Evolutionary conservation across 306 rosid genomes (phyloP), one percentile per base, ranked within the genome.

Genomic region (Cucumis hystrix): DNA sequence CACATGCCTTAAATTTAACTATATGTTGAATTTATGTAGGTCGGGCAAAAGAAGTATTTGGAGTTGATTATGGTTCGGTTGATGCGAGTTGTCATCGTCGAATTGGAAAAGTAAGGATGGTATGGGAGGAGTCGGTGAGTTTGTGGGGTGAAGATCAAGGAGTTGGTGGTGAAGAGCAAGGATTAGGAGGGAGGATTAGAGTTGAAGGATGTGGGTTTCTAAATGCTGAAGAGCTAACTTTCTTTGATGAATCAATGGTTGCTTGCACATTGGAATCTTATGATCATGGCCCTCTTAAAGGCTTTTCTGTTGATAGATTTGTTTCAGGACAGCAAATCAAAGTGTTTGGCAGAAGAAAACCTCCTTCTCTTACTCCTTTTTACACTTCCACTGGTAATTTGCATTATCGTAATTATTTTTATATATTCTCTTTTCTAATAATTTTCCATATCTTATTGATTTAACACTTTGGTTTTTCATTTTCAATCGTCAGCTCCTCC

Each of bases 71-170:
- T 61, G 57, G 70, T 17, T 52, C 88, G 0, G 23, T 83, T 7
- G 97, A 91, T 40, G 79, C 85, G 6, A 87, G 83, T 47, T 47
- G 54, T 1, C 75, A 86, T 30, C 84, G 96, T 49, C 85, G 99
- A 76, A 92, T 95, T 12, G 99, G 98, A 10, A 95, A 89, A 84
- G 85, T 92, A 79, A 79, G 92, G 64, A 91, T 92, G 97, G 81
- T 83, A 17, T 92, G 99, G 99, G 99, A 95, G 73, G 98, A 95
- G 74, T 95, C 92, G 0, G 93, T 92, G 82, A 92, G 82, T 77
- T 83, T 95, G 59, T 95, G 99, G 99, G 91, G 86, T 0, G 99
- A 92, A 84, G 98, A 33, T 33, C 37, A 92, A 79, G 73, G 33
- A 16, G n/a, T 47, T 1, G 90, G 97, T 5, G 90, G 97, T 23